A percentile compares a stretch with the other conserved stretches of the same genome.
Evolutionary conservation across 441 rosid genomes (phyloP).

Genomic region (Aleurites moluccanus): DNA sequence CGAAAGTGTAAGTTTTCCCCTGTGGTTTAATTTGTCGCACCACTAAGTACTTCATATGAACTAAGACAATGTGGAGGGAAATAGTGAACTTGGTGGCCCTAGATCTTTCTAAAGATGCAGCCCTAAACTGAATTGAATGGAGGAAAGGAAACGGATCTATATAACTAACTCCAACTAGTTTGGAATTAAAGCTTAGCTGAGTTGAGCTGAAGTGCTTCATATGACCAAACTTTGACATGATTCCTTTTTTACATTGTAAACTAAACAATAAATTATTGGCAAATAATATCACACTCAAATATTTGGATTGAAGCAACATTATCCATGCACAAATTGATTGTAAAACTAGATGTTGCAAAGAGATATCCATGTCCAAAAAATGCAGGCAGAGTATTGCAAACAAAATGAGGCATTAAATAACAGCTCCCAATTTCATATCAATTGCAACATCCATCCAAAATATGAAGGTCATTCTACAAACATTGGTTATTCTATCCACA

Average conservation of each 20-base stretch:
- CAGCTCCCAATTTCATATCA: constrained; percentile 3
- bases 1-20: not conserved
- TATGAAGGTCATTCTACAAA: not conserved
- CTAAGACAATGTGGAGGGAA: not conserved
- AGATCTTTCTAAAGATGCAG: not conserved
- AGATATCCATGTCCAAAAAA: not conserved
- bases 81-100: not conserved
- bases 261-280: not conserved
- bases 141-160: not conserved
- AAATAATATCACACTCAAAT: not conserved
- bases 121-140: not conserved
- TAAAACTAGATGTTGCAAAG: not conserved
- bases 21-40: not conserved
- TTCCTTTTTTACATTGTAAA: not conserved
- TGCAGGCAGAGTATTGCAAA: not conserved
- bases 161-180: too few relatives aligned
- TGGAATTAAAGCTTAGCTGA: too few relatives aligned
- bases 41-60: not conserved
- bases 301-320: not conserved
- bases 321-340: not conserved
- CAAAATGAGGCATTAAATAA: not conserved
- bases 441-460: not conserved
- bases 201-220: not conserved
- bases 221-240: not conserved
- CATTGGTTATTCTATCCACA: not conserved